Evolutionary conservation across 306 rosid genomes (phyloP), one percentile per base, ranked within the genome.

Genomic region (Vigna hirtella): DNA sequence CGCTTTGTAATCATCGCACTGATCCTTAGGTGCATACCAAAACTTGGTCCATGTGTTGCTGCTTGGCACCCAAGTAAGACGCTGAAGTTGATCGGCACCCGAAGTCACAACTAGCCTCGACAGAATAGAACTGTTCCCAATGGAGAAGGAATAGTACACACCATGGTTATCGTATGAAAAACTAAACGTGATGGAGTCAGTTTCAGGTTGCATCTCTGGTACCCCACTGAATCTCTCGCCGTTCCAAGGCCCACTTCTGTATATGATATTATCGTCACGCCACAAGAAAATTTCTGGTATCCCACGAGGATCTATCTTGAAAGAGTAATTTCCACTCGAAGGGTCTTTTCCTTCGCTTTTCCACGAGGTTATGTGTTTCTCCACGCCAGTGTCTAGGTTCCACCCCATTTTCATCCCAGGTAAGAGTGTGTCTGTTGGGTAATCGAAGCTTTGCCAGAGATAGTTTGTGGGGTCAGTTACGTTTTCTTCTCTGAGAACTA

Each of bases 231-330:
- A 91, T 38, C 94, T 77, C 9, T 62, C 36, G 1, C 98, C 96
- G 32, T 93, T 93, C 98, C 98, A 93, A 3, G 94, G 91, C 8
- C 98, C 98, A 56, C 94, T 91, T 57, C 97, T 78, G 32, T 85
- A 88, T 0, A 0, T 4, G 18, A 1, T 8, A 7, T 73, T 32
- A 16, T 78, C 74, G 3, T 66, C 6, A 12, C 13, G 1, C 30
- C 69, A 0, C 26, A 91, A 70, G 80, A 79, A 93, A 73, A 87
- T 3, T 47, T 91, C 94, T 38, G 96, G 90, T 70, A 91, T 64
- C 12, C 91, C 98, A 3, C 15, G 86, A 73, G 17, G 73, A 26
- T 88, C 86, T 2, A 93, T 22, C 55, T 79, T 83, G 81, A 88
- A 86, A 2, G 88, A 51, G 36, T 4, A 82, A 40, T 84, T 82